phyloP scores from a whole-genome alignment of 352 stramenopile species.

The Phytophthora fragariaefolia region DNA sequence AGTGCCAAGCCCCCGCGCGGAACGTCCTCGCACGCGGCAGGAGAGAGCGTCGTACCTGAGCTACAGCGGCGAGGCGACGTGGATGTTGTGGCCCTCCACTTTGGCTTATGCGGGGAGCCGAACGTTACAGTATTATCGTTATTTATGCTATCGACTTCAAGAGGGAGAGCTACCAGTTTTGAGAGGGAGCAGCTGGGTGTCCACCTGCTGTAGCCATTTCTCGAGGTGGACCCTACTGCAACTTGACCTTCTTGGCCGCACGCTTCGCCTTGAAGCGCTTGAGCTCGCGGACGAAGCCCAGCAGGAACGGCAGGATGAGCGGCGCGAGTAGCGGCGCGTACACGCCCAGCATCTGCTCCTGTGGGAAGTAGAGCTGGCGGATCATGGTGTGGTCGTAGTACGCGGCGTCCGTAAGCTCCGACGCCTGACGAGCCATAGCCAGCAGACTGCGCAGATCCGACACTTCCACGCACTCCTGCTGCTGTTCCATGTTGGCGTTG shows the following conservation, averaged over 20 bases:
- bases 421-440: conserved; percentile 51
- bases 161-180: background rate
- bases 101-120: conserved; percentile 6
- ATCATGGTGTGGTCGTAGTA: conserved; percentile 82
- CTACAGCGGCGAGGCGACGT: conserved; percentile 15
- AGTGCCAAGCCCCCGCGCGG: background rate
- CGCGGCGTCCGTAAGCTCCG: conserved; percentile 54
- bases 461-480: conserved; percentile 29
- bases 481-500: conserved; percentile 5
- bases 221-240: conserved; percentile 11
- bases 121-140: too few relatives aligned
- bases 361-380: conserved; percentile 73
- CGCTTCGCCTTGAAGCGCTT: conserved; percentile 60
- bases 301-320: conserved; percentile 65
- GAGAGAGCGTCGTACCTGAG: conserved; percentile 28
- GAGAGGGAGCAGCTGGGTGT: background rate
- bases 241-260: conserved; percentile 34
- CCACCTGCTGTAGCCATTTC: conserved; percentile 1
- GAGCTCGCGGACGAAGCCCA: conserved; percentile 57
- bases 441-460: conserved; percentile 39
- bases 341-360: conserved; percentile 73
- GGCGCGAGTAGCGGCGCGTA: conserved; percentile 69
- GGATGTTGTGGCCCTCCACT: conserved; percentile 23
- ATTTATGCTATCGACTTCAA: background rate
- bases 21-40: background rate